Evolutionary conservation across 2,329 filamentous ascomycete species (phyloP).

Genomic region (Penicillium aurantiogriseum): DNA sequence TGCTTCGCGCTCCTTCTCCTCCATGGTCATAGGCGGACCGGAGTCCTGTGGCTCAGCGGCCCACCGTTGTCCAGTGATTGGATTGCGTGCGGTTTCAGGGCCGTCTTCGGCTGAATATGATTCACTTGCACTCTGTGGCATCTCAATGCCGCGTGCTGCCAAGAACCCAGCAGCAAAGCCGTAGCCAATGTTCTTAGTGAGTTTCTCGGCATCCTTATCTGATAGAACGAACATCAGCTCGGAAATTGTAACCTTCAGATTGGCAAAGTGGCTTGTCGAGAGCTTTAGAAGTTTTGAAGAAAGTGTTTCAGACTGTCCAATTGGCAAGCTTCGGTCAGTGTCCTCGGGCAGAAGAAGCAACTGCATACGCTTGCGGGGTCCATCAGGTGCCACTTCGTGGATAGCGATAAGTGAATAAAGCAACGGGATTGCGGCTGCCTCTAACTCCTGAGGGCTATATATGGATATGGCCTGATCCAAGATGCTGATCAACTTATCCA

Average conservation of each 20-base stretch:
- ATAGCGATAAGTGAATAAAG: conserved; percentile 70
- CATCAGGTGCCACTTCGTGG: conserved; percentile 65
- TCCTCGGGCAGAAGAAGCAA: conserved; percentile 70
- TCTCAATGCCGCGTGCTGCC: conserved; percentile 75
- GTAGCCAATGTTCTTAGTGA: conserved; percentile 91
- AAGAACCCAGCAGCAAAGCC: conserved; percentile 90
- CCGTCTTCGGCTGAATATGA: conserved; percentile 45
- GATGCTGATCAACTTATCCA: conserved; percentile 66
- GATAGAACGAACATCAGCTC: conserved; percentile 85
- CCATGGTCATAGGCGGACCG: conserved; percentile 74
- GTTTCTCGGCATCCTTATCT: conserved; percentile 71
- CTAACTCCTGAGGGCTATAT: conserved; percentile 69
- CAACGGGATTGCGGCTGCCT: conserved; percentile 68
- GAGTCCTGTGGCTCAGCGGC: conserved; percentile 63
- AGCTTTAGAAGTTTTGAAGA: conserved; percentile 74
- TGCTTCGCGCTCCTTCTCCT: conserved; percentile 89
- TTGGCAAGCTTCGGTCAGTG: conserved; percentile 70
- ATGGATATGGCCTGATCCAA: conserved; percentile 64
- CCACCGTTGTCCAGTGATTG: conserved; percentile 80
- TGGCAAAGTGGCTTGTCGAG: conserved; percentile 71
- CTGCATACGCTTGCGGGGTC: conserved; percentile 63
- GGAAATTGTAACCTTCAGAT: conserved; percentile 71
- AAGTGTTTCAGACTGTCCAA: conserved; percentile 73
- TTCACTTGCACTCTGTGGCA: conserved; percentile 66
- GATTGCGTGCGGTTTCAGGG: conserved; percentile 59